Evolutionary conservation across 148 eudicot species (phyloP).

Genomic region (Diospyros lotus): DNA sequence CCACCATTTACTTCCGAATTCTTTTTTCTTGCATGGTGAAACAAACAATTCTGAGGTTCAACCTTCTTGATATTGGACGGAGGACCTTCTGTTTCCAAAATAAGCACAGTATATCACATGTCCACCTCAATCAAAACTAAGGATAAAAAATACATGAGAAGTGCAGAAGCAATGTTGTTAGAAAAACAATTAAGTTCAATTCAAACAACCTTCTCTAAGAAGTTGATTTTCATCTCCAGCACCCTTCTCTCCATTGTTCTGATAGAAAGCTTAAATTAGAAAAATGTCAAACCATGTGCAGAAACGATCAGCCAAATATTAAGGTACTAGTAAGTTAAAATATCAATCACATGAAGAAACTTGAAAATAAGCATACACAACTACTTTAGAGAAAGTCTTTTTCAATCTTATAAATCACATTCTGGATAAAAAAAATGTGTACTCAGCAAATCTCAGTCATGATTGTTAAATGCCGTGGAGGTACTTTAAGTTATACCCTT

Average conservation of each 20-base stretch:
- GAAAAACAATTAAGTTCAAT: neutral
- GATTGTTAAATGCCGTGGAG: neutral
- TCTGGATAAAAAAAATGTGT: neutral
- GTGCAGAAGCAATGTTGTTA: neutral
- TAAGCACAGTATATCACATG: conserved; percentile 11
- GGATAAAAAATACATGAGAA: neutral
- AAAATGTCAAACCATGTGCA: neutral
- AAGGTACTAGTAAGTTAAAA: neutral
- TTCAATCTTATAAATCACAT: neutral
- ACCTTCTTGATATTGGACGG: conserved; percentile 17
- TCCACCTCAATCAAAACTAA: neutral
- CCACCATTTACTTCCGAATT: conserved; percentile 9
- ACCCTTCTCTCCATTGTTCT: conserved; percentile 33
- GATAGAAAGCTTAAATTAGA: conserved; percentile 16
- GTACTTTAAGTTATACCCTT: too few species aligned
- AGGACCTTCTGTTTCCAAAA: conserved; percentile 21
- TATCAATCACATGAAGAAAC: neutral
- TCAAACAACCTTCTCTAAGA: conserved; percentile 33
- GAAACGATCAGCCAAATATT: neutral
- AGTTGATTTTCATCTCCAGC: conserved; percentile 14
- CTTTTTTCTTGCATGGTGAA: conserved; percentile 12
- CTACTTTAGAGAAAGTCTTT: neutral
- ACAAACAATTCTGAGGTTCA: conserved; percentile 12
- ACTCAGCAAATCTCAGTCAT: neutral
- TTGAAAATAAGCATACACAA: neutral